Base-by-base conservation (phyloP, 2,329 filamentous ascomycete species). In the Grosmannia clavigera region DNA sequence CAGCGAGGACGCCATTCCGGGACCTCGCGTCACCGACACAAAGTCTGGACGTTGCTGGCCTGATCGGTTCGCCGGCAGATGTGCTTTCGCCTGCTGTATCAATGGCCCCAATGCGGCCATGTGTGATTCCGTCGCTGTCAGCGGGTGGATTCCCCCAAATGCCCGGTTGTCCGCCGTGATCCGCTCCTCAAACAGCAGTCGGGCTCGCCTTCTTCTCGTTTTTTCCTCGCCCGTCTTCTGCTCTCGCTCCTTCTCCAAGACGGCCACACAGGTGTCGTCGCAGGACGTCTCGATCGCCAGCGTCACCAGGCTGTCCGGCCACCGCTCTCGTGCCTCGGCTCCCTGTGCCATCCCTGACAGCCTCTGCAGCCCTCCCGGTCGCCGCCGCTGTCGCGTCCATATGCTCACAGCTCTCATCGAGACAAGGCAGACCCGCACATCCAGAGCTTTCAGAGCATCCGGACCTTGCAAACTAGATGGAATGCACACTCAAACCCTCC, bases 181-280 rank as follows among this genome's bases (percentile, higher is more conserved):
- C 67, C 89, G 94, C 67, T 86, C 79, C 70, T 96, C 86, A 75
- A 90, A 95, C 66, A 87, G 83, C 3, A 95, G 78, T 6, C 74
- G 76, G 11, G 86, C 83, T 55, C 71, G 60, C 40, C 54, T 25
- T n/a, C 27, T 10, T 31, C 33, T 1, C 2, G 14, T 6, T 19
- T 2, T 19, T n/a, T 19, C 55, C 40, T 50, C 14, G 11, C n/a
- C 29, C 64, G 33, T 10, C 33, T 35, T 46, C 33, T 3, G 40
- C 22, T 25, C 48, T 16, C 11, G 51, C 22, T 72, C 67, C 66
- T 84, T 86, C 59, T 88, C 82, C 48, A 96, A 78, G 55, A 97
- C 74, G 35, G 92, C 87, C 25, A 96, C 91, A 61, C 88, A 92
- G 1, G 92, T 96, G 75, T 97, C 92, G 74, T 97, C 92, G 78